A percentile compares a stretch with the other conserved stretches of the same genome.
These are phyloP conservation scores for Colletotrichum karsti DNA, from an alignment of 2,329 filamentous ascomycete genomes.

Conservation along the genomic window DNA sequence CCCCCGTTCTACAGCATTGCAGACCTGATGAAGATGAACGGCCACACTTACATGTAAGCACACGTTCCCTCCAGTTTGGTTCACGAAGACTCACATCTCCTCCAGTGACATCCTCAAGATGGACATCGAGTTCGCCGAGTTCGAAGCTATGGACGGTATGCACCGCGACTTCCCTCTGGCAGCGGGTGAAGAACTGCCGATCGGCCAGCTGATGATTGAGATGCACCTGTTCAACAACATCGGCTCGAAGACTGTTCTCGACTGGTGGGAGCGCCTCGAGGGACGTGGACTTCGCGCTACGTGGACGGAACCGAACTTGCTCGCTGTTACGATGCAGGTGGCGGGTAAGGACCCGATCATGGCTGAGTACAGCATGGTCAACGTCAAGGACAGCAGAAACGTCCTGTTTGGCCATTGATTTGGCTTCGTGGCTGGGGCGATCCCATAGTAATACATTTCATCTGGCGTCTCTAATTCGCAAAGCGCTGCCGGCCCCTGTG, in stretches of 20 bases:
- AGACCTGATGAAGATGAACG: conserved; percentile 46
- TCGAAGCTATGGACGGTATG: conserved; percentile 37
- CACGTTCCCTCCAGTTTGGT: neutral
- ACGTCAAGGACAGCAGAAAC: conserved; percentile 30
- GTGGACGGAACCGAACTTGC: conserved; percentile 36
- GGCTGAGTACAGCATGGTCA: conserved; percentile 34
- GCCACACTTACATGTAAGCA: conserved; percentile 43
- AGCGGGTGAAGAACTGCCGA: conserved; percentile 24
- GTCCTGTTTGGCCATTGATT: conserved; percentile 9
- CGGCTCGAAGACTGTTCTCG: conserved; percentile 25
- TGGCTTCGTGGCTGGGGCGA: too few species aligned
- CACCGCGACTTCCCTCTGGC: conserved; percentile 27
- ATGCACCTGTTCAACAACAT: conserved; percentile 27
- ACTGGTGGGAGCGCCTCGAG: conserved; percentile 35
- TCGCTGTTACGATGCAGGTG: conserved; percentile 27
- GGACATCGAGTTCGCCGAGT: conserved; percentile 48
- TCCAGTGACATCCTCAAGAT: conserved; percentile 48
- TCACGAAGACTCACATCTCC: too few species aligned
- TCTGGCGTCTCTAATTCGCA: too few species aligned
- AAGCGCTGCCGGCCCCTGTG: too few species aligned
- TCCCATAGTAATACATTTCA: too few species aligned
- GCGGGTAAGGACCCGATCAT: conserved; percentile 23
- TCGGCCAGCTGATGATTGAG: conserved; percentile 33
- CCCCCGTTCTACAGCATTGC: conserved; percentile 44
- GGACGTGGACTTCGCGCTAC: conserved; percentile 32